Conservation (phyloP, 78 protist genomes). For the Creolimax fragrantissima region DNA sequence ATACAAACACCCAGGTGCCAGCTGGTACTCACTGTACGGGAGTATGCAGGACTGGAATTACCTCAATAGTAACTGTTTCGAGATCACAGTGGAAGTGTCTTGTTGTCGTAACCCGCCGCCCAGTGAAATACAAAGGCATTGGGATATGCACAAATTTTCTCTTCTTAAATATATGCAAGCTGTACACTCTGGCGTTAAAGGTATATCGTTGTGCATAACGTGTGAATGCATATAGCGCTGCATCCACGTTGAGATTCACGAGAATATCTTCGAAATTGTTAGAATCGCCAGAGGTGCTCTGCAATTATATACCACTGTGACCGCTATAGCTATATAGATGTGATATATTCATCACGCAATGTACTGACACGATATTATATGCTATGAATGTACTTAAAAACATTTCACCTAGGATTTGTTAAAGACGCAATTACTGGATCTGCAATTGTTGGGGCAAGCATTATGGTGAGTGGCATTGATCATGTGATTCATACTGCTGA, state of each 20-base stretch:
- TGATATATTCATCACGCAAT: too few relatives aligned
- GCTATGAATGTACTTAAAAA: too few relatives aligned
- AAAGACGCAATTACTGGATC: background rate
- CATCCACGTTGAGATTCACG: too few relatives aligned
- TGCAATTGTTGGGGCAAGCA: background rate
- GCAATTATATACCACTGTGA: too few relatives aligned
- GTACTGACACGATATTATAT: too few relatives aligned
- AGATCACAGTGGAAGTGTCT: slow-evolving; percentile 60
- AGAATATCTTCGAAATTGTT: too few relatives aligned
- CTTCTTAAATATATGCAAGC: background rate
- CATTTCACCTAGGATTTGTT: background rate
- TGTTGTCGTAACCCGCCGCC: slow-evolving; percentile 38
- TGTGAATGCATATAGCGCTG: too few relatives aligned
- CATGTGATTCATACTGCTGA: background rate
- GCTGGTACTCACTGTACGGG: slow-evolving; percentile 54
- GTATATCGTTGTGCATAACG: too few relatives aligned
- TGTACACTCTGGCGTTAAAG: background rate
- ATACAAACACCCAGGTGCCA: slow-evolving; percentile 51
- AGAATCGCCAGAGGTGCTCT: too few relatives aligned
- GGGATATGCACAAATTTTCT: slow-evolving; percentile 46
- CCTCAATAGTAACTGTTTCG: slow-evolving; percentile 40
- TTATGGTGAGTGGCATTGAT: background rate
- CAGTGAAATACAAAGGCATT: slow-evolving; percentile 3
- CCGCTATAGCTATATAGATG: too few relatives aligned
- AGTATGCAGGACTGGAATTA: slow-evolving; percentile 67